Evolutionary conservation across 495 filamentous ascomycete species (phyloP).

Genomic region (Aspergillus coremiiformis): DNA sequence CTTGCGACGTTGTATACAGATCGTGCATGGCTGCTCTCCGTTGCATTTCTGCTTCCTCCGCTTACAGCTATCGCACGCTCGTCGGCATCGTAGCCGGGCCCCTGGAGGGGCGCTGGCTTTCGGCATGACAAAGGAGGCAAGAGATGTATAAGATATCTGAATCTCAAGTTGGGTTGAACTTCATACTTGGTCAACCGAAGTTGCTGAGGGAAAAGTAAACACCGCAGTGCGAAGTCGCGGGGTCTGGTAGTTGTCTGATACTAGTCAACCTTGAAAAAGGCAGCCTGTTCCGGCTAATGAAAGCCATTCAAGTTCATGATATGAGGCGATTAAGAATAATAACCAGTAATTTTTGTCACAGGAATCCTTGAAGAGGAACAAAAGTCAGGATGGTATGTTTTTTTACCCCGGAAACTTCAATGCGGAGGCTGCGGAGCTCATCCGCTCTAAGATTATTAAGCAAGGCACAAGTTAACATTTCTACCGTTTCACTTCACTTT

Average conservation of each 20-base stretch:
- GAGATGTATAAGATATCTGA: background rate
- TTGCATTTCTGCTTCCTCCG: slow-evolving; percentile 76
- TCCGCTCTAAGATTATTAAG: too few species aligned
- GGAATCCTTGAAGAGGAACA: too few species aligned
- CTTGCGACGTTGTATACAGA: slow-evolving; percentile 53
- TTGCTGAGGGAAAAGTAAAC: background rate
- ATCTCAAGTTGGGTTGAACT: background rate
- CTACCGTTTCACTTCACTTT: too few species aligned
- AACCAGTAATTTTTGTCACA: background rate
- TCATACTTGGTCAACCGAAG: background rate
- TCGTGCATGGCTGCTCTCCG: slow-evolving; percentile 61
- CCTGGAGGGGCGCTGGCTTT: slow-evolving; percentile 29
- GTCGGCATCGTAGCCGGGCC: slow-evolving; percentile 33
- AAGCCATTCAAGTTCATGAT: background rate
- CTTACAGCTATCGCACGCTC: slow-evolving; percentile 72
- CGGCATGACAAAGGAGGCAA: slow-evolving; percentile 23
- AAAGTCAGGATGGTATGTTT: too few species aligned
- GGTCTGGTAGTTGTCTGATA: background rate
- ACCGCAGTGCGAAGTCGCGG: background rate
- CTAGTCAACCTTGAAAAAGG: background rate
- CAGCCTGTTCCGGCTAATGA: background rate
- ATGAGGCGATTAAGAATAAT: background rate
- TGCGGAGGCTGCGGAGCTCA: too few species aligned
- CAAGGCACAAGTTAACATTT: too few species aligned
- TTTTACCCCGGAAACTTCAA: too few species aligned